Conservation (phyloP, 2,329 filamentous ascomycete species). For the Ampelomyces quisqualis region DNA sequence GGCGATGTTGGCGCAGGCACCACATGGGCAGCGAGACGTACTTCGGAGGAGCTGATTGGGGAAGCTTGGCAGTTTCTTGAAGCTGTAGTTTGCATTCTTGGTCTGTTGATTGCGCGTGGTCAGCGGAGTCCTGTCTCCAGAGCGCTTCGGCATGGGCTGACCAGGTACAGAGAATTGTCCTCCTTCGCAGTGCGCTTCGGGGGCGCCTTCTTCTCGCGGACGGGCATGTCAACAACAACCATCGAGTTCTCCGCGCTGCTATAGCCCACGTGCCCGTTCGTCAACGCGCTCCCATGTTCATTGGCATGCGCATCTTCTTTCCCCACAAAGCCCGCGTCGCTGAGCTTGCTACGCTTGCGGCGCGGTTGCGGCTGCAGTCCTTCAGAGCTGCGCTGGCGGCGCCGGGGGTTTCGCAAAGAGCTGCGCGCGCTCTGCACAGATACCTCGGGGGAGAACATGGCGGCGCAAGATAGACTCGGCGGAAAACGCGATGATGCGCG, state of each 20-base stretch:
- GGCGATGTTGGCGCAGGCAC: too few relatives aligned
- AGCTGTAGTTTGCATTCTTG: constrained; percentile 79
- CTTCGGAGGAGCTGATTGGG: constrained; percentile 74
- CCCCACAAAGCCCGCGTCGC: constrained; percentile 44
- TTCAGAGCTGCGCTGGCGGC: constrained; percentile 50
- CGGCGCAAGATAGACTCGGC: constrained; percentile 9
- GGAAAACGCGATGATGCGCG: constrained; percentile 37
- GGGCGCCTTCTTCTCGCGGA: constrained; percentile 44
- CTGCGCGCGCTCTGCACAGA: constrained; percentile 41
- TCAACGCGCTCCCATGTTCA: constrained; percentile 33
- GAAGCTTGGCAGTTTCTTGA: constrained; percentile 79
- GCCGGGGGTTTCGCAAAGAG: constrained; percentile 48
- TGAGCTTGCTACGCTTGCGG: constrained; percentile 52
- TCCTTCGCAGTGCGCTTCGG: constrained; percentile 62
- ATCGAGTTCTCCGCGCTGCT: constrained; percentile 32
- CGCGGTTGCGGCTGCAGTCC: constrained; percentile 46
- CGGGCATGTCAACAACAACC: constrained; percentile 42
- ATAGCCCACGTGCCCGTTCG: constrained; percentile 38
- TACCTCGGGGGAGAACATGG: constrained; percentile 46
- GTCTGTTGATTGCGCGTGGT: constrained; percentile 55
- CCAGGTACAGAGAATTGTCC: constrained; percentile 66
- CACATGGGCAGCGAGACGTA: constrained; percentile 53
- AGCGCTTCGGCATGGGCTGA: constrained; percentile 44
- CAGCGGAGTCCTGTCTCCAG: constrained; percentile 4
- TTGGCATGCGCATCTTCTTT: constrained; percentile 30